Evolutionary conservation across 1,284 basidiomycete genomes (phyloP), one percentile per base, ranked within the genome.

Genomic region (Trichosporon asahii): DNA sequence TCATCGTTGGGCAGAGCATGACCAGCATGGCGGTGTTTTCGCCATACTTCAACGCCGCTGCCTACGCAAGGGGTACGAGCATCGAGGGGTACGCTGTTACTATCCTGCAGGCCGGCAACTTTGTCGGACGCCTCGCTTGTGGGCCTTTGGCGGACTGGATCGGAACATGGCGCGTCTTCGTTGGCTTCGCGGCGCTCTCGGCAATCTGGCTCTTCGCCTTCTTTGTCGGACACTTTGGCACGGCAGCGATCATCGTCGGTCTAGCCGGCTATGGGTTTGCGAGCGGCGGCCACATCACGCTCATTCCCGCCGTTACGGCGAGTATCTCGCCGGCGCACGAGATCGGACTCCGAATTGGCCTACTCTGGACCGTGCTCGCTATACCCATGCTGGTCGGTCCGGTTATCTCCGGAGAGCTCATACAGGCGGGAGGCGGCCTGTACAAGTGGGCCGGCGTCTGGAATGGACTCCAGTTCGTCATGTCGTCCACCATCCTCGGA

Each of bases 341-440:
- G 69, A 77, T 78, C 60, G 82, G 82, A 0, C 77, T 80, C 72
- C 68, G 82, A 15, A 67, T 84, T 37, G 81, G 82, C 6, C 79
- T 84, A 79, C 72, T 82, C 46, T 81, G 79, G 74, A 75, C 74
- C 2, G 64, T 77, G 9, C 73, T 76, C 11, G 72, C 77, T 0
- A 60, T 83, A 7, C 76, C 79, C 1, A 66, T 75, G 18, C 74
- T 83, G 14, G 75, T 77, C 3, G 81, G 82, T 1, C 82, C 82
- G 7, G 77, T 79, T 27, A 66, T 72, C 31, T 74, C 75, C 37
- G 80, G 79, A 15, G 65, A 66, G 21, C 69, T 80, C 27, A 73
- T 79, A 29, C 66, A 69, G 6, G 66, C 66, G 0, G 60, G 72
- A 15, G 69, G 68, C 18, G 68, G 70, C 23, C 27, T 21, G 60